These are phyloP conservation scores for Pneumocystis sp. DNA, from an alignment of 1,139 yeast species.

Conservation along the genomic window DNA sequence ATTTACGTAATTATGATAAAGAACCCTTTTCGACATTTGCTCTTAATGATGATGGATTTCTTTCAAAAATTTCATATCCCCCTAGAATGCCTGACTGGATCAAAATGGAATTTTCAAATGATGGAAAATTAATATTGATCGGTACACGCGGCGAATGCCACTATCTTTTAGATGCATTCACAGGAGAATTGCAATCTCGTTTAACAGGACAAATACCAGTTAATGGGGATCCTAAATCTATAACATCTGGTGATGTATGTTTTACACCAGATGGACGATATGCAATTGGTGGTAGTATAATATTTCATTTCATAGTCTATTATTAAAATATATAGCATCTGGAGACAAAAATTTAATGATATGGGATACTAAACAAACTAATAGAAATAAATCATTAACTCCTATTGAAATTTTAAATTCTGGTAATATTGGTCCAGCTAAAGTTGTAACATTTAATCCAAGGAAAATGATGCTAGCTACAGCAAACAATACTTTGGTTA, in stretches of 20 bases:
- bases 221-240: slow-evolving; percentile 4
- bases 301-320: background rate
- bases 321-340: background rate
- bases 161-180: slow-evolving; percentile 55
- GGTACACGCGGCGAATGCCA: slow-evolving; percentile 43
- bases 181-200: slow-evolving; percentile 43
- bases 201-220: slow-evolving; percentile 30
- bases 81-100: slow-evolving; percentile 32
- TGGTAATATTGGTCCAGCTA: slow-evolving; percentile 33
- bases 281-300: slow-evolving; percentile 39
- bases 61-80: slow-evolving; percentile 21
- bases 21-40: slow-evolving; percentile 36
- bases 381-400: slow-evolving; percentile 17
- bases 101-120: slow-evolving; percentile 68
- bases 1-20: slow-evolving; percentile 40
- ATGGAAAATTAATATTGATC: slow-evolving; percentile 58
- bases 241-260: slow-evolving; percentile 39
- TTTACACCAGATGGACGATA: slow-evolving; percentile 73
- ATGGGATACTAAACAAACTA: slow-evolving; percentile 41
- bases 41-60: slow-evolving; percentile 10
- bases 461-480: slow-evolving; percentile 61
- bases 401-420: slow-evolving; percentile 21
- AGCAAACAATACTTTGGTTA: slow-evolving; percentile 40
- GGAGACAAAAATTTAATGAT: slow-evolving; percentile 40
- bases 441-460: slow-evolving; percentile 64